Evolutionary conservation across 2,329 filamentous ascomycete genomes (phyloP), one percentile per base, ranked within the genome.

Genomic region (Westerdykella sp.): DNA sequence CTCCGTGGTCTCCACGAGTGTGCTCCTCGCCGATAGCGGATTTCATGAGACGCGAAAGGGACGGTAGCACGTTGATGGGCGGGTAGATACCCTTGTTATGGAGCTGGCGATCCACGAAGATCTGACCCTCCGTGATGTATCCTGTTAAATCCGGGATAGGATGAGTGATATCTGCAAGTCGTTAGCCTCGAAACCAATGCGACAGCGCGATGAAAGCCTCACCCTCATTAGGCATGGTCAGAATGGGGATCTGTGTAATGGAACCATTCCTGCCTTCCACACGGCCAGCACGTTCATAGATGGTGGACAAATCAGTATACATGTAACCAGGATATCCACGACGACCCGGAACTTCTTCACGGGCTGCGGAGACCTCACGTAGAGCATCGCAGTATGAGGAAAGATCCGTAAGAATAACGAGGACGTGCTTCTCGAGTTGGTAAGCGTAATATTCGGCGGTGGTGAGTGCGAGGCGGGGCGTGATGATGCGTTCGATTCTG

Each of bases 321-420:
- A 98, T 98, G 80, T 98, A 98, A 87, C 93, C 93, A 42, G 93
- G 93, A 76, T 93, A 98, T 80, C 93, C 93, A 83, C 93, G 91
- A 70, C 93, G 91, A 78, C 93, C 93, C 34, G 93, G 93, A 35
- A 98, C 93, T 83, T 98, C 93, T 79, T 98, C 93, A 75, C 93
- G 83, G 41, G 93, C 93, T 42, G 93, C 91, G 12, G 93, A 98
- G 40, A 98, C 93, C 73, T 98, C 93, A 80, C 93, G 93, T 54
- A 98, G 84, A 54, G 93, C 94, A 70, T 98, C 93, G 70, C 94
- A 98, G 79, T 98, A 98, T 39, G 93, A 89, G 1, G 93, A 93
- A 58, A 98, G 75, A 79, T 98, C 93, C 42, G 94, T 98, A 67
- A 98, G 83, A 71, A 98, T 98, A 65, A 98, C 93, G 54, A 98